phyloP scores from a whole-genome alignment of 2,329 filamentous ascomycete genomes.

The Stachybotrys chartarum region DNA sequence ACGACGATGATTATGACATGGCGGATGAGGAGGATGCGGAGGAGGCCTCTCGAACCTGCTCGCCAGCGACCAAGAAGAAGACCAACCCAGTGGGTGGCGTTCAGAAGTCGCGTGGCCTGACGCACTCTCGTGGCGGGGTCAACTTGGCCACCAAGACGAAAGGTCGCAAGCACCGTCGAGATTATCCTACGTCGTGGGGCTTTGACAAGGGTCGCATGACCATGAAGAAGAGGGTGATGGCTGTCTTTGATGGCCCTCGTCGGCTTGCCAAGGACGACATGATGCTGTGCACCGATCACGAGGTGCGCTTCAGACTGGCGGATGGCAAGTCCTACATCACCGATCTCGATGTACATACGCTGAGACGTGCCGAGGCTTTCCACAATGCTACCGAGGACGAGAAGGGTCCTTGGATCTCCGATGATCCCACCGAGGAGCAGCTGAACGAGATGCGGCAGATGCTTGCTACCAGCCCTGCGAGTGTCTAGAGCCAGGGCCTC shows the following conservation, averaged over 20 bases:
- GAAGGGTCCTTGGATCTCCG: constrained; percentile 75
- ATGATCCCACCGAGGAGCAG: constrained; percentile 59
- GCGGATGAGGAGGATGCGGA: constrained; percentile 45
- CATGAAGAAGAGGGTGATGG: constrained; percentile 94
- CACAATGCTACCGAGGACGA: constrained; percentile 75
- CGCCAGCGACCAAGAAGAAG: constrained; percentile 37
- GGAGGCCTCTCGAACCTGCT: constrained; percentile 38
- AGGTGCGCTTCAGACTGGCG: constrained; percentile 77
- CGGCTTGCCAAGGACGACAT: constrained; percentile 96
- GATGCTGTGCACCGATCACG: constrained; percentile 94
- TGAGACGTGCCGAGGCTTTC: constrained; percentile 82
- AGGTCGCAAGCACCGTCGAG: constrained; percentile 83
- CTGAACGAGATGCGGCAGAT: constrained; percentile 53
- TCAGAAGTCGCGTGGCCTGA: constrained; percentile 65
- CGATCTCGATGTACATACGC: constrained; percentile 84
- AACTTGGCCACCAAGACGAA: constrained; percentile 48
- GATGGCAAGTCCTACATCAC: constrained; percentile 79
- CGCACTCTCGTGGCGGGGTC: constrained; percentile 69
- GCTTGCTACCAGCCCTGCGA: constrained; percentile 9
- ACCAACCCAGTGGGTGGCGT: constrained; percentile 48
- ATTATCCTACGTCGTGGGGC: constrained; percentile 92
- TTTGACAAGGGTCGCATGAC: constrained; percentile 90
- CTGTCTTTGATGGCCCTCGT: constrained; percentile 81
- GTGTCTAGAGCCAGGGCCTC: constrained; percentile 7
- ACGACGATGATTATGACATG: constrained; percentile 46